Conservation (phyloP, 805 yeast species). For the Suhomyces sp. region DNA sequence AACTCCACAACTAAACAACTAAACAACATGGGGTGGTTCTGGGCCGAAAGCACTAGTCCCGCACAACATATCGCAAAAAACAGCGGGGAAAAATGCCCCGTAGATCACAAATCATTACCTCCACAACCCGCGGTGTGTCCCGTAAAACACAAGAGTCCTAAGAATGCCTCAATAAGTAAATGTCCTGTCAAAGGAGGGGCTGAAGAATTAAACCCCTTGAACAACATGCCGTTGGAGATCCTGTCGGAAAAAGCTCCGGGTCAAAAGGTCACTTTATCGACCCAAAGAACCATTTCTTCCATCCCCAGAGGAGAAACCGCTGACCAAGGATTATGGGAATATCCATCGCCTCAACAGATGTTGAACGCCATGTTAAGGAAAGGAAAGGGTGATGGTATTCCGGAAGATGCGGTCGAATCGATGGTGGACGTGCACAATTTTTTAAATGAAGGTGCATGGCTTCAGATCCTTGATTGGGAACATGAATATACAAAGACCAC, state of each 20-base stretch:
- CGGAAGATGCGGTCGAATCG: conserved; percentile 92
- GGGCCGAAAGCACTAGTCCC: conserved; percentile 52
- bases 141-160: conserved; percentile 26
- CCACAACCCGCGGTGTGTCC: conserved; percentile 24
- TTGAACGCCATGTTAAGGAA: conserved; percentile 94
- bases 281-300: conserved; percentile 76
- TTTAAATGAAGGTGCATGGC: conserved; percentile 97
- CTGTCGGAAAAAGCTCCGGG: conserved; percentile 71
- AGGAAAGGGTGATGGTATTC: conserved; percentile 84
- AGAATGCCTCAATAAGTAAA: conserved; percentile 23
- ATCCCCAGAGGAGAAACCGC: conserved; percentile 78
- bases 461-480: conserved; percentile 92
- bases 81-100: conserved; percentile 47
- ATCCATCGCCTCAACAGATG: conserved; percentile 99
- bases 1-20: too few species aligned
- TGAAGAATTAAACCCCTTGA: conserved; percentile 67
- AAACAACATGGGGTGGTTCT: conserved; percentile 82
- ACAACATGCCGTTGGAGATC: conserved; percentile 82
- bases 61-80: too few species aligned
- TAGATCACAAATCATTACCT: conserved; percentile 27
- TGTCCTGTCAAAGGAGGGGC: conserved; percentile 41
- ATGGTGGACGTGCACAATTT: conserved; percentile 98
- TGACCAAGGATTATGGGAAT: conserved; percentile 88
- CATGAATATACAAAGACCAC: conserved; percentile 57
- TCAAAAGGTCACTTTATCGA: conserved; percentile 75